Evolutionary conservation across 805 yeast species (phyloP), one percentile per base, ranked within the genome.

Genomic region (Suhomyces xylopsoci): DNA sequence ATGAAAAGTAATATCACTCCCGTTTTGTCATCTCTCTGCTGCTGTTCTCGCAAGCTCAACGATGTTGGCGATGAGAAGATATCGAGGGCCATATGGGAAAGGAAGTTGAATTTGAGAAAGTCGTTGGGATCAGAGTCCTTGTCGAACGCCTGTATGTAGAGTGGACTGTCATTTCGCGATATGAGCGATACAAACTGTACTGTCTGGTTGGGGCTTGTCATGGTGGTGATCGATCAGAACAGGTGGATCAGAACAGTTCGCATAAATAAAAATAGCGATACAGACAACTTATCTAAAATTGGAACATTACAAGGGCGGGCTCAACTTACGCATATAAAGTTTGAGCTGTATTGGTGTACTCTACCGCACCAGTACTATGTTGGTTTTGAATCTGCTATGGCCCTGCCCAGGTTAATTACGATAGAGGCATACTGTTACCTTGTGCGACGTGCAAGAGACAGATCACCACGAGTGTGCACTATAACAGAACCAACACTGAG

Each of bases 21-120:
- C 3, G 43, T 22, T 51, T 40, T n/a, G 20, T 24, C 36, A 8
- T 48, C 45, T 24, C 52, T 58, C 51, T 54, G 51, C 54, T 73
- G 78, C 51, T 66, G 74, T 52, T 72, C 78, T 24, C 77, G 62
- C 28, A 74, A 58, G 47, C 62, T 61, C 17, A 78, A 69, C 32
- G 78, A 67, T 9, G 75, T 55, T 0, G 83, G 82, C 28, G 87
- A 81, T 32, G 83, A 75, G 61, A 87, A 84, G 19, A 85, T 79
- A 64, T 87, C 92, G 22, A 87, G 69, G 5, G 90, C 83, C 87
- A 87, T 85, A 62, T 87, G 90, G n/a, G 89, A 80, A 28, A 87
- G 70, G 58, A 86, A 86, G 61, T 87, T 84, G 69, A 83, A 85
- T 58, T 85, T 83, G 28, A 85, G 68, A 51, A 81, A 68, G 53